Percentiles rank a stretch among this genome's conserved stretches.
Conservation (phyloP, 129 eudicot species). For the Mikania micrantha region DNA sequence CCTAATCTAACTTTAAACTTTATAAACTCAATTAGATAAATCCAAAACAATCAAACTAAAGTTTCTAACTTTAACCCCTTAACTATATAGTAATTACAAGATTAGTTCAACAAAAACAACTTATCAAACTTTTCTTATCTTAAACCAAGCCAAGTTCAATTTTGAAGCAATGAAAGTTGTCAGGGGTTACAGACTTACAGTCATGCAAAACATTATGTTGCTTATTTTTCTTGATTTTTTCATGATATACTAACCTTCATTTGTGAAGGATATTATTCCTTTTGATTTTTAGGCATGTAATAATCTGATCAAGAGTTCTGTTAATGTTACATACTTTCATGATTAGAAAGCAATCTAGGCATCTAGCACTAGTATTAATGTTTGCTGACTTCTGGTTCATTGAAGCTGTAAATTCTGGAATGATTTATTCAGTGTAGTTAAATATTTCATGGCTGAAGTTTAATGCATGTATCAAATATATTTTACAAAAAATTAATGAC, state of each 20-base stretch:
- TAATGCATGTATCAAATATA: neutral
- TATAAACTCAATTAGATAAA: too few species aligned
- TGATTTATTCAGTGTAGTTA: neutral
- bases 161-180: neutral
- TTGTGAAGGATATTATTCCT: neutral
- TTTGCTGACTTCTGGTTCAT: neutral
- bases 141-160: neutral
- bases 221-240: neutral
- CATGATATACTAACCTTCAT: neutral
- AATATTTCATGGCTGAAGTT: neutral
- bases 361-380: neutral
- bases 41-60: too few species aligned
- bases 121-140: neutral
- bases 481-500: neutral
- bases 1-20: too few species aligned
- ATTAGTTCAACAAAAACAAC: too few species aligned
- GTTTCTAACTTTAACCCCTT: too few species aligned
- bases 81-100: too few species aligned
- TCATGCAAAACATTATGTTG: neutral
- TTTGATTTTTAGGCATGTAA: neutral
- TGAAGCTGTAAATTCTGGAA: neutral
- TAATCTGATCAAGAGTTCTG: neutral
- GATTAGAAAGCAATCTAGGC: neutral
- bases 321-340: neutral
- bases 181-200: too few species aligned